A percentile compares a stretch with the other conserved stretches of the same genome.
Evolutionary conservation across 1,284 basidiomycete species (phyloP).

Genomic region (Pholiota adiposa): DNA sequence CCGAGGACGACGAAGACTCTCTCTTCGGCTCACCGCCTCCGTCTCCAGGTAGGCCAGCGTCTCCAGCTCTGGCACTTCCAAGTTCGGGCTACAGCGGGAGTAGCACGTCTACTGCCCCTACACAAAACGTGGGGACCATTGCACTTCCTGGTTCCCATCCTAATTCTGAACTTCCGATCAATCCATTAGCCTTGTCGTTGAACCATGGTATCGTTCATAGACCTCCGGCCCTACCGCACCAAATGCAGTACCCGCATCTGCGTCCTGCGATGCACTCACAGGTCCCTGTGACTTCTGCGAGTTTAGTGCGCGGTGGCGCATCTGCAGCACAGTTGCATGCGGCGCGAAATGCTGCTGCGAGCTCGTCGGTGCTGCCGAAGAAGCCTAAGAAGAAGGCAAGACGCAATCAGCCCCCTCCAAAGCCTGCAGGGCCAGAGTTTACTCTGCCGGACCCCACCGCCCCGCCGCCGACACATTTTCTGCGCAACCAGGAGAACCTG

Average conservation of each 20-base stretch:
- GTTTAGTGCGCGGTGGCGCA: not conserved
- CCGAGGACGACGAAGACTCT: conserved; percentile 67
- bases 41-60: conserved; percentile 75
- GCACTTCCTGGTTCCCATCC: conserved; percentile 91
- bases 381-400: conserved; percentile 29
- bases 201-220: conserved; percentile 42
- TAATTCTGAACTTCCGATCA: conserved; percentile 80
- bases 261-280: not conserved
- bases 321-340: not conserved
- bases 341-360: not conserved
- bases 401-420: conserved; percentile 28
- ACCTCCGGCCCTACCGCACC: conserved; percentile 40
- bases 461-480: conserved; percentile 67
- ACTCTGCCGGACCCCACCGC: conserved; percentile 59
- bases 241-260: not conserved
- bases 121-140: conserved; percentile 92
- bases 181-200: conserved; percentile 71
- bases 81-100: conserved; percentile 34
- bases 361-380: not conserved
- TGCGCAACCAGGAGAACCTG: conserved; percentile 71
- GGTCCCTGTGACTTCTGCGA: not conserved
- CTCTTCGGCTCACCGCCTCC: conserved; percentile 82
- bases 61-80: conserved; percentile 64
- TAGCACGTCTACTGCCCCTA: conserved; percentile 38
- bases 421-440: conserved; percentile 56